Evolutionary conservation across 1,284 basidiomycete species (phyloP).

Genomic region (Malassezia dermatis): DNA sequence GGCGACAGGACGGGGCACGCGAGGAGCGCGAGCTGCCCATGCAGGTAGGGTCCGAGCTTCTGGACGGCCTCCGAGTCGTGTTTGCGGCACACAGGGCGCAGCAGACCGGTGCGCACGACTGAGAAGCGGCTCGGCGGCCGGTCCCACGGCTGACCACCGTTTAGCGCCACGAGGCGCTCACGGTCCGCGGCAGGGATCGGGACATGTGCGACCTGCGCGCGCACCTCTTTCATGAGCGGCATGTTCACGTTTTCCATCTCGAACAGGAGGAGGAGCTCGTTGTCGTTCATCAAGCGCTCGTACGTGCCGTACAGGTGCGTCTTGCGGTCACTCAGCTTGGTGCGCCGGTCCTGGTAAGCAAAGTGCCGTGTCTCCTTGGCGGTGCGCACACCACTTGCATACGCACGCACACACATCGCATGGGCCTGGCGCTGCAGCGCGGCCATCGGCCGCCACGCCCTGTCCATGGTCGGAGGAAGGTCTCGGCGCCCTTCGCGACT

Average conservation of each 20-base stretch:
- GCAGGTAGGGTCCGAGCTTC: conserved; percentile 2
- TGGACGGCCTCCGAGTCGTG: neutral
- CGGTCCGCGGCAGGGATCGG: conserved; percentile 1
- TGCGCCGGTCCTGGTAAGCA: conserved; percentile 16
- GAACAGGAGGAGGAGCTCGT: conserved; percentile 12
- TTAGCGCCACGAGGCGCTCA: neutral
- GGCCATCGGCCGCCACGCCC: neutral
- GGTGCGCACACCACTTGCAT: conserved; percentile 6
- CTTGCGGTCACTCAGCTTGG: conserved; percentile 15
- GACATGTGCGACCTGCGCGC: neutral
- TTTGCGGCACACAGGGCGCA: conserved; percentile 14
- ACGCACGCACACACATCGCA: conserved; percentile 4
- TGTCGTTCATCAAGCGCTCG: conserved; percentile 11
- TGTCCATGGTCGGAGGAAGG: neutral
- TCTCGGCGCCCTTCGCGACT: neutral
- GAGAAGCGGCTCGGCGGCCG: neutral
- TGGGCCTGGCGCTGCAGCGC: neutral
- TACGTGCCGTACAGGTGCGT: conserved; percentile 11
- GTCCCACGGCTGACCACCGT: conserved; percentile 8
- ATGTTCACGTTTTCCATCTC: conserved; percentile 9
- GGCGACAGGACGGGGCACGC: conserved; percentile 13
- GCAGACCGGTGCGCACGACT: conserved; percentile 12
- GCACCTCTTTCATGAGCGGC: conserved; percentile 7
- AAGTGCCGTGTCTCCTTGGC: conserved; percentile 7
- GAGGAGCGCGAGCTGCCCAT: conserved; percentile 9